Evolutionary conservation across 2,329 filamentous ascomycete species (phyloP).

Genomic region (Aphanocladium album): DNA sequence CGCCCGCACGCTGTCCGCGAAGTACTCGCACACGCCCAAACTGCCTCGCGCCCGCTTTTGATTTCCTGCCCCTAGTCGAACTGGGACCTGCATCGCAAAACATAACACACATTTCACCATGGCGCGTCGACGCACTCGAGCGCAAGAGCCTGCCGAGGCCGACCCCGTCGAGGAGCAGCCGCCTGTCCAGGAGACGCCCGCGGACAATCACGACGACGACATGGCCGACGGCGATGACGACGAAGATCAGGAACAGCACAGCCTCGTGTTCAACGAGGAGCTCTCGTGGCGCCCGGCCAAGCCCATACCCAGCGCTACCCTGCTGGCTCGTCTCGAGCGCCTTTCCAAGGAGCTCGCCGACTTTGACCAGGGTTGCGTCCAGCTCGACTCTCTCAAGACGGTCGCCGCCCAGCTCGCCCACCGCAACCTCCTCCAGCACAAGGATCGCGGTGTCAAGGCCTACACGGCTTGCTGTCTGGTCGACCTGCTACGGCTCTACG

Average conservation of each 20-base stretch:
- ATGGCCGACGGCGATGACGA: slow-evolving; percentile 22
- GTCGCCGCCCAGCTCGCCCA: slow-evolving; percentile 82
- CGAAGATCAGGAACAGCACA: slow-evolving; percentile 25
- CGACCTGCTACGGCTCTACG: slow-evolving; percentile 87
- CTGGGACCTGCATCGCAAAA: background rate
- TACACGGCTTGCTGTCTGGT: slow-evolving; percentile 86
- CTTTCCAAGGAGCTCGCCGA: slow-evolving; percentile 78
- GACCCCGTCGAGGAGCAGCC: slow-evolving; percentile 6
- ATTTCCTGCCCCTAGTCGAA: background rate
- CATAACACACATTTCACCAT: slow-evolving; percentile 26
- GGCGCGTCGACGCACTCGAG: slow-evolving; percentile 33
- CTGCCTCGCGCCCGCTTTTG: background rate
- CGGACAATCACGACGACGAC: slow-evolving; percentile 12
- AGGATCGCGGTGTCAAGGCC: slow-evolving; percentile 88
- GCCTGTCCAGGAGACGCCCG: slow-evolving; percentile 19
- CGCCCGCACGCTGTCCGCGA: background rate
- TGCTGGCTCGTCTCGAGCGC: slow-evolving; percentile 73
- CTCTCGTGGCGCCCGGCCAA: slow-evolving; percentile 90
- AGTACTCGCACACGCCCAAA: background rate
- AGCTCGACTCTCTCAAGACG: slow-evolving; percentile 75
- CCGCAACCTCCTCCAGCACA: slow-evolving; percentile 79
- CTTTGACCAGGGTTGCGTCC: slow-evolving; percentile 80
- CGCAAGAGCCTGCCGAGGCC: slow-evolving; percentile 15
- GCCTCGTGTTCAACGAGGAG: slow-evolving; percentile 75
- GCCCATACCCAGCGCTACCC: slow-evolving; percentile 75